Evolutionary conservation across 108 stramenopile species (phyloP).

Genomic region (Bacterosira constricta): DNA sequence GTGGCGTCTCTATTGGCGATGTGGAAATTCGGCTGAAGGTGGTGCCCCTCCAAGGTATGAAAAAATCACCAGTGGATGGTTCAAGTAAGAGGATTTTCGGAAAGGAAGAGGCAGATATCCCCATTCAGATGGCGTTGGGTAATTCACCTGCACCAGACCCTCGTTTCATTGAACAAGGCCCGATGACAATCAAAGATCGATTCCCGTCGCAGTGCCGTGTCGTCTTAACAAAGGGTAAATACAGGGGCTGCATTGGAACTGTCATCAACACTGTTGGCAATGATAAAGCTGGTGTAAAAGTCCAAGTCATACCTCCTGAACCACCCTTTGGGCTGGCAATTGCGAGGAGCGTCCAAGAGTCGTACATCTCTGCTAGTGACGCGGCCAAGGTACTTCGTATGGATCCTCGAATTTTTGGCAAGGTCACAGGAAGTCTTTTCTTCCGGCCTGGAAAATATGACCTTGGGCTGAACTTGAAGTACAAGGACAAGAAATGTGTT

Average conservation of each 20-base stretch:
- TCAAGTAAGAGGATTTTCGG: conserved; percentile 91
- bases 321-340: conserved; percentile 92
- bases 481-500: conserved; percentile 77
- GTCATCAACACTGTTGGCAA: conserved; percentile 73
- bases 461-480: conserved; percentile 94
- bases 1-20: conserved; percentile 89
- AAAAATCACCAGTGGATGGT: conserved; percentile 84
- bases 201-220: conserved; percentile 83
- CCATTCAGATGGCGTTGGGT: conserved; percentile 93
- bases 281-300: conserved; percentile 83
- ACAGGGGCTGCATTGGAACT: conserved; percentile 73
- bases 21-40: conserved; percentile 86
- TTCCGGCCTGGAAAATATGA: conserved; percentile 88
- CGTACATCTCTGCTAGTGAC: conserved; percentile 78
- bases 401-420: conserved; percentile 77
- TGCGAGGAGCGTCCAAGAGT: conserved; percentile 81
- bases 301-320: conserved; percentile 83
- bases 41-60: conserved; percentile 94
- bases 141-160: conserved; percentile 93
- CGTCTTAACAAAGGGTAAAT: conserved; percentile 73
- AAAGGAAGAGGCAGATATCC: conserved; percentile 92
- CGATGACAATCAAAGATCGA: conserved; percentile 79
- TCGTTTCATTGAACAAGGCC: conserved; percentile 88
- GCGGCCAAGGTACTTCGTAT: conserved; percentile 88
- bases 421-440: conserved; percentile 80